A percentile compares a stretch with the other conserved stretches of the same genome.
Evolutionary conservation across 192 early-diverging fungal genomes (phyloP).

Genomic region (Helicostylum pulchrum): DNA sequence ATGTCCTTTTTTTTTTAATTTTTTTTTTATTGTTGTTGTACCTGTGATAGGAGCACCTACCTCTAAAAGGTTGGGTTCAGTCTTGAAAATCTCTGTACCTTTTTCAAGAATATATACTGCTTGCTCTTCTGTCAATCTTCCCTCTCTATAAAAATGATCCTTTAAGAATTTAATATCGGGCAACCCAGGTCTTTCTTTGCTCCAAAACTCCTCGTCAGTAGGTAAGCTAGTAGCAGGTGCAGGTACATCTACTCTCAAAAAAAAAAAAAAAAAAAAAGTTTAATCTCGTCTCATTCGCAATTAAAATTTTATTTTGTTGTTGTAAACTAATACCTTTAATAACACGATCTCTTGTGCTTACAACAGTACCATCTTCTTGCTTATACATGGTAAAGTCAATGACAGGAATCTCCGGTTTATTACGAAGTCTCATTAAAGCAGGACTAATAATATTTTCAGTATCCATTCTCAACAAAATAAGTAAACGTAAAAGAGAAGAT

Average conservation of each 20-base stretch:
- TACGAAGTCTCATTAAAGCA: constrained; percentile 37
- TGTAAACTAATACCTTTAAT: constrained; percentile 62
- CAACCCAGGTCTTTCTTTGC: constrained; percentile 54
- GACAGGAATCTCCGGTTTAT: constrained; percentile 45
- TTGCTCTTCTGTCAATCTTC: constrained; percentile 87
- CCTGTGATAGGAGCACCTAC: constrained; percentile 90
- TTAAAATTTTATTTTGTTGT: not conserved
- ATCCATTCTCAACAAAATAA: no score
- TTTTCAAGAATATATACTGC: constrained; percentile 83
- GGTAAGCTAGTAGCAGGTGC: constrained; percentile 49
- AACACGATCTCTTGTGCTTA: constrained; percentile 70
- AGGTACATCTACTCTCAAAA: constrained; percentile 45
- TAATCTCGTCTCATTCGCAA: not conserved
- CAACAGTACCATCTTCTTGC: constrained; percentile 68
- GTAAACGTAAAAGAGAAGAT: no score
- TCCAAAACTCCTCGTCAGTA: constrained; percentile 52
- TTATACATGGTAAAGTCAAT: constrained; percentile 81
- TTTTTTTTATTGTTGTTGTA: constrained; percentile 21
- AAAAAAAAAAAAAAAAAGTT: constrained; percentile 5
- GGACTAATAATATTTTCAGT: constrained; percentile 14
- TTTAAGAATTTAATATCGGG: constrained; percentile 85
- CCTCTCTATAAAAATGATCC: constrained; percentile 90
- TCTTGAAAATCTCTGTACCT: constrained; percentile 74
- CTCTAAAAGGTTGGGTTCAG: constrained; percentile 83
- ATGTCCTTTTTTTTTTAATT: not conserved